These are phyloP conservation scores for Sphaerulina vaccinii DNA, from an alignment of 2,329 filamentous ascomycete species.

Conservation along the genomic window DNA sequence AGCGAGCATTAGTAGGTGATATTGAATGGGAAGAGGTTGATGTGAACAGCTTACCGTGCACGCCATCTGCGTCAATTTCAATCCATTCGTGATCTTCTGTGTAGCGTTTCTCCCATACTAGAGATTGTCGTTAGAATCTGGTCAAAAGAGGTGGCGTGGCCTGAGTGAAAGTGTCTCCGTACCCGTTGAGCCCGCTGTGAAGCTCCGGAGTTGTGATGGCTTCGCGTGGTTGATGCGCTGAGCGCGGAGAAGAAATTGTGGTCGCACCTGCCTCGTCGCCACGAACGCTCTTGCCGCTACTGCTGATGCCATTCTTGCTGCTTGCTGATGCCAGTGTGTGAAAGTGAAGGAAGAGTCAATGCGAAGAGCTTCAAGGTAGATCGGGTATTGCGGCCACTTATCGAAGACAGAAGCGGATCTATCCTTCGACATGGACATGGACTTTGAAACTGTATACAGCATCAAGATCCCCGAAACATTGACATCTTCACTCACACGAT, in stretches of 20 bases:
- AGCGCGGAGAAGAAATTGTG: slow-evolving; percentile 31
- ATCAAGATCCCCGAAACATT: background rate
- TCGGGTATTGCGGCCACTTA: slow-evolving; percentile 4
- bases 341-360: background rate
- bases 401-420: background rate
- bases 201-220: slow-evolving; percentile 25
- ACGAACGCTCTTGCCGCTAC: slow-evolving; percentile 24
- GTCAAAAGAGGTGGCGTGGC: background rate
- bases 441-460: background rate
- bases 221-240: slow-evolving; percentile 20
- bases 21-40: slow-evolving; percentile 20
- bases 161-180: slow-evolving; percentile 3
- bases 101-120: slow-evolving; percentile 75
- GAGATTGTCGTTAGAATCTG: background rate
- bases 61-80: slow-evolving; percentile 78
- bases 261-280: slow-evolving; percentile 29
- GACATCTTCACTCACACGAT: slow-evolving; percentile 40
- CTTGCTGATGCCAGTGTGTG: background rate
- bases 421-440: no score
- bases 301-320: slow-evolving; percentile 20
- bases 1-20: background rate
- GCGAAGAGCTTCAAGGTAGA: background rate
- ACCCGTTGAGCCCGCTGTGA: slow-evolving; percentile 33
- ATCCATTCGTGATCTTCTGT: slow-evolving; percentile 99
- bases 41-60: slow-evolving; percentile 69